These are phyloP conservation scores for Coniella lustricola DNA, from an alignment of 2,329 filamentous ascomycete species.

Conservation along the genomic window DNA sequence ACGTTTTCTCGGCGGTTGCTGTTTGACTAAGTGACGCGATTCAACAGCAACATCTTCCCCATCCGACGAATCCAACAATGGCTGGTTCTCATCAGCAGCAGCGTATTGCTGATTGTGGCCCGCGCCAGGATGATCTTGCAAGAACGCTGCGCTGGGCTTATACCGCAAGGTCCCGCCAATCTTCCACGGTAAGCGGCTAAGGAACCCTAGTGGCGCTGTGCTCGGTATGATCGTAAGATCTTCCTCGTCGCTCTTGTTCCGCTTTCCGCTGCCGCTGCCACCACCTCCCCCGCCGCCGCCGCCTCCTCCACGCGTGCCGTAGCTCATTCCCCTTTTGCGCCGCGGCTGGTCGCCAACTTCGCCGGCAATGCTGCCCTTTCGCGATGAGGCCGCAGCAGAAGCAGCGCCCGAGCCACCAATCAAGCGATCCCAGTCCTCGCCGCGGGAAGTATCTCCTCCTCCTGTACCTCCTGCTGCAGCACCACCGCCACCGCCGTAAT, in stretches of 20 bases:
- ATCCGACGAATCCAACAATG: constrained; percentile 46
- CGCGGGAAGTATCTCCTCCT: constrained; percentile 17
- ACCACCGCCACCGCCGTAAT: constrained; percentile 62
- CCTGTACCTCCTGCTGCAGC: constrained; percentile 41
- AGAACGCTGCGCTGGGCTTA: constrained; percentile 80
- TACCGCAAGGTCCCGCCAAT: constrained; percentile 78
- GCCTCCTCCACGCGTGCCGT: constrained; percentile 56
- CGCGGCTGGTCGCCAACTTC: constrained; percentile 57
- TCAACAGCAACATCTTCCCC: constrained; percentile 46
- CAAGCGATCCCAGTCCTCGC: constrained; percentile 78
- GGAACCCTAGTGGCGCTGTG: constrained; percentile 76
- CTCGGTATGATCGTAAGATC: constrained; percentile 89
- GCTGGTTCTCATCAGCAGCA: constrained; percentile 52
- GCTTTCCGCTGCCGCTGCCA: constrained; percentile 23
- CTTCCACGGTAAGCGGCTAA: constrained; percentile 77
- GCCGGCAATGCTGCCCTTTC: constrained; percentile 20
- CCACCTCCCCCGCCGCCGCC: constrained; percentile 29
- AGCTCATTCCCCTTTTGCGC: constrained; percentile 80
- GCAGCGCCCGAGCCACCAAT: constrained; percentile 57
- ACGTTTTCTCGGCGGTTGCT: constrained; percentile 46
- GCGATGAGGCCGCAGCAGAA: background rate
- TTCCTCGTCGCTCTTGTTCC: constrained; percentile 47
- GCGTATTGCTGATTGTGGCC: constrained; percentile 24
- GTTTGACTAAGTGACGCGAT: background rate
- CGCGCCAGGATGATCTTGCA: constrained; percentile 74